These are phyloP conservation scores for Epicoccum sorghinum DNA, from an alignment of 2,329 filamentous ascomycete species.

Conservation along the genomic window DNA sequence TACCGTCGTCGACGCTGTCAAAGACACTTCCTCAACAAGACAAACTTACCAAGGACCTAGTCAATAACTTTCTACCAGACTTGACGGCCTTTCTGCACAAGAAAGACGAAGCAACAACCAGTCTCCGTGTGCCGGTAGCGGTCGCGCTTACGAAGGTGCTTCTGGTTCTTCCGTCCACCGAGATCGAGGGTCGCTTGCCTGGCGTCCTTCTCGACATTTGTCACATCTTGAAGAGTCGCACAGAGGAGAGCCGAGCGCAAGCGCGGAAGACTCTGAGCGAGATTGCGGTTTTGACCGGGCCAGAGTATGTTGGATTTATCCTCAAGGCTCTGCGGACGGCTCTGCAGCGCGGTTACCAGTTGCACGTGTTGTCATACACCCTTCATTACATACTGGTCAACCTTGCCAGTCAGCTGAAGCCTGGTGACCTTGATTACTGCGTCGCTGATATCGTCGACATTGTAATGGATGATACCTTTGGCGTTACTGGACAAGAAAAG, in stretches of 20 bases:
- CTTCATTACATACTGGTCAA: constrained; percentile 88
- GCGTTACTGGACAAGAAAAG: constrained; percentile 89
- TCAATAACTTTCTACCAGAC: constrained; percentile 76
- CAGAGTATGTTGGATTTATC: constrained; percentile 88
- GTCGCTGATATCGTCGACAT: constrained; percentile 77
- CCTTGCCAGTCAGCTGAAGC: constrained; percentile 72
- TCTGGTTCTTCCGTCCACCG: constrained; percentile 74
- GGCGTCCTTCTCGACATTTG: constrained; percentile 89
- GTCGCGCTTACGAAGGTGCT: constrained; percentile 88
- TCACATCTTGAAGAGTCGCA: constrained; percentile 87
- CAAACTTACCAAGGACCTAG: constrained; percentile 75
- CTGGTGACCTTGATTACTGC: constrained; percentile 90
- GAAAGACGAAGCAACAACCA: constrained; percentile 94
- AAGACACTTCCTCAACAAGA: constrained; percentile 69
- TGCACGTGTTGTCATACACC: constrained; percentile 94
- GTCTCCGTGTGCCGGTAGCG: constrained; percentile 86
- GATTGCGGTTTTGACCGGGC: constrained; percentile 80
- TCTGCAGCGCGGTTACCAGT: constrained; percentile 83
- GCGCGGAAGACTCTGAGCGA: constrained; percentile 86
- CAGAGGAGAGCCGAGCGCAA: constrained; percentile 88
- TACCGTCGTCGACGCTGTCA: constrained; percentile 55
- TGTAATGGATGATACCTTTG: constrained; percentile 98
- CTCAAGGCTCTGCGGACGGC: constrained; percentile 86
- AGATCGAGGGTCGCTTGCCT: constrained; percentile 77
- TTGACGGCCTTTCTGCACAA: constrained; percentile 86